These are phyloP conservation scores for Xanthoconium separans DNA, from an alignment of 1,284 basidiomycete genomes.

Conservation along the genomic window DNA sequence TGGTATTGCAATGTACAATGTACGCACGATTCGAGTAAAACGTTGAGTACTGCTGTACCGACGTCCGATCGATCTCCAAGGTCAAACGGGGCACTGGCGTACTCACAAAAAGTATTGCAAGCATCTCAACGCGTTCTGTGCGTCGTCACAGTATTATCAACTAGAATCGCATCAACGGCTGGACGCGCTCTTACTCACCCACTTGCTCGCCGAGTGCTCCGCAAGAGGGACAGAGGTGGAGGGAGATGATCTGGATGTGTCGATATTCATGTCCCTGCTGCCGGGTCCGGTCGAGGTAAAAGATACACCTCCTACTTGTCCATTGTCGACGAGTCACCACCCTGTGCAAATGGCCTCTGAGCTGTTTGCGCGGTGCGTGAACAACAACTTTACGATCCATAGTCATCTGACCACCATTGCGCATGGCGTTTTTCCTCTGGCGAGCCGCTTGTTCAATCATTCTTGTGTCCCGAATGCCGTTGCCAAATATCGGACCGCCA, in stretches of 20 bases:
- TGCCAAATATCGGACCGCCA: slow-evolving; percentile 52
- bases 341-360: slow-evolving; percentile 38
- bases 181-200: slow-evolving; percentile 63
- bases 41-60: slow-evolving; percentile 2
- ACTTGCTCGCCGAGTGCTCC: slow-evolving; percentile 49
- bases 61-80: slow-evolving; percentile 36
- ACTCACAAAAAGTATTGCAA: slow-evolving; percentile 65
- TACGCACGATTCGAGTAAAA: slow-evolving; percentile 35
- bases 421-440: slow-evolving; percentile 69
- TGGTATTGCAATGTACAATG: slow-evolving; percentile 69
- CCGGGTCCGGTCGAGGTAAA: slow-evolving; percentile 37
- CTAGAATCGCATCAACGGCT: slow-evolving; percentile 52
- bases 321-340: slow-evolving; percentile 26
- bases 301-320: slow-evolving; percentile 34
- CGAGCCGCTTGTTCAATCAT: slow-evolving; percentile 76
- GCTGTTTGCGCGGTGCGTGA: slow-evolving; percentile 61
- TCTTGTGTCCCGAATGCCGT: slow-evolving; percentile 72
- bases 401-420: slow-evolving; percentile 64
- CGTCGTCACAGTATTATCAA: slow-evolving; percentile 45
- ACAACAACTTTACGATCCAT: slow-evolving; percentile 76
- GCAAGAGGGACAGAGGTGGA: slow-evolving; percentile 7
- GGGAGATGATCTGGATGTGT: slow-evolving; percentile 30
- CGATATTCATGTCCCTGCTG: slow-evolving; percentile 51
- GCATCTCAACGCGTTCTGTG: slow-evolving; percentile 42
- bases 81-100: slow-evolving; percentile 67